Conservation (phyloP, 83 land plant species). For the Isoetes engelmannii region DNA sequence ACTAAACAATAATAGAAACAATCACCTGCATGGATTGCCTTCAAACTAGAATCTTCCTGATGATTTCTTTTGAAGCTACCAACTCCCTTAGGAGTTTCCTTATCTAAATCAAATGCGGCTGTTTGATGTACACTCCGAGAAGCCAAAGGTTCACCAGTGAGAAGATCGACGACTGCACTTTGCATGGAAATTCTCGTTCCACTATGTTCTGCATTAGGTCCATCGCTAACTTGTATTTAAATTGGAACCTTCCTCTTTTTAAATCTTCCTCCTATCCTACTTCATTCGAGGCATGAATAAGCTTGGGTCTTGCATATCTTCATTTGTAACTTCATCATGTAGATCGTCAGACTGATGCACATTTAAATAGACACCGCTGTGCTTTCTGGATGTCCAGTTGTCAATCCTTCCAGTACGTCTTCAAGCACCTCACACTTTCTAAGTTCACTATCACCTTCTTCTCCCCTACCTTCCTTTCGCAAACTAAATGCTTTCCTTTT, state of each 20-base stretch:
- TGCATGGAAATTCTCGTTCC: no score
- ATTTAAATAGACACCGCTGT: neutral
- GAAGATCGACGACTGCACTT: no score
- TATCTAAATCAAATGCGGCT: no score
- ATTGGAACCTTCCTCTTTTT: neutral
- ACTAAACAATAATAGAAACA: no score
- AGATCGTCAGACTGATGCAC: constrained; percentile 5
- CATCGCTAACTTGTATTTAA: neutral
- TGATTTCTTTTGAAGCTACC: no score
- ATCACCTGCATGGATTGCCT: no score
- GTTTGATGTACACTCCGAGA: no score
- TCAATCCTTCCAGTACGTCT: constrained; percentile 47
- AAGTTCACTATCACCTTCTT: constrained; percentile 77
- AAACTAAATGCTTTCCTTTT: constrained; percentile 74
- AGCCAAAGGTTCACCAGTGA: no score
- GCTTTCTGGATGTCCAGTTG: constrained; percentile 12
- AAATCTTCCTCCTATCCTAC: constrained; percentile 54
- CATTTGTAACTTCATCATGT: constrained; percentile 53
- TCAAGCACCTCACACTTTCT: constrained; percentile 54
- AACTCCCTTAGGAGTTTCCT: no score
- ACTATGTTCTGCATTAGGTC: no score
- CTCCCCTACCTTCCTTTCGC: constrained; percentile 58
- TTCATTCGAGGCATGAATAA: constrained; percentile 36
- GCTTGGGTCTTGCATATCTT: constrained; percentile 59
- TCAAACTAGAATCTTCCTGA: no score